Evolutionary conservation across 1,139 yeast genomes (phyloP).

Genomic region (Saccharomyces hybrid): DNA sequence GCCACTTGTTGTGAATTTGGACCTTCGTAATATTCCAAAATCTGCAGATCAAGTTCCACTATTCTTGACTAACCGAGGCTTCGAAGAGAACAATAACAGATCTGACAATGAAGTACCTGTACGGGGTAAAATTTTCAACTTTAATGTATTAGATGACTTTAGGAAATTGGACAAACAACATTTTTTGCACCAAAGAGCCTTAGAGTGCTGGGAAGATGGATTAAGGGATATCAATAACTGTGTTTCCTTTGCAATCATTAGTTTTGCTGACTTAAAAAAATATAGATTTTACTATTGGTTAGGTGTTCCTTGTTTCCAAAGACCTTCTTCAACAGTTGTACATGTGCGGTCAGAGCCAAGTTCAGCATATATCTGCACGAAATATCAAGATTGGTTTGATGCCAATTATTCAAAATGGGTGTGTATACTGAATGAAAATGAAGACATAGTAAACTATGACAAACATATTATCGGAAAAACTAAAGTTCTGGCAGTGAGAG

Average conservation of each 20-base stretch:
- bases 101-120: too few species aligned
- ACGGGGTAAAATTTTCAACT: too few species aligned
- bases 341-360: background rate
- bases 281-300: slow-evolving; percentile 87
- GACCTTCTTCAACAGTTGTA: slow-evolving; percentile 33
- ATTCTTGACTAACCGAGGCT: slow-evolving; percentile 34
- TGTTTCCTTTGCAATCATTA: slow-evolving; percentile 46
- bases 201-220: slow-evolving; percentile 22
- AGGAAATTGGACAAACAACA: too few species aligned
- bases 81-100: too few species aligned
- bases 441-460: too few species aligned
- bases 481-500: too few species aligned
- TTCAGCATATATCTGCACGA: too few species aligned
- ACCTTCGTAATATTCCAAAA: too few species aligned
- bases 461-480: too few species aligned
- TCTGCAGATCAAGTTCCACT: slow-evolving; percentile 35
- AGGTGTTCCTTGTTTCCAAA: slow-evolving; percentile 59
- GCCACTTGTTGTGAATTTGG: too few species aligned
- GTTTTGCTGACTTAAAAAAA: slow-evolving; percentile 84
- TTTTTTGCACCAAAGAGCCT: too few species aligned
- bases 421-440: too few species aligned
- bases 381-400: slow-evolving; percentile 19
- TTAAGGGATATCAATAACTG: slow-evolving; percentile 17
- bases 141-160: slow-evolving; percentile 82
- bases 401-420: background rate